phyloP scores from a whole-genome alignment of 2,329 filamentous ascomycete genomes.

The Dothistroma pini region DNA sequence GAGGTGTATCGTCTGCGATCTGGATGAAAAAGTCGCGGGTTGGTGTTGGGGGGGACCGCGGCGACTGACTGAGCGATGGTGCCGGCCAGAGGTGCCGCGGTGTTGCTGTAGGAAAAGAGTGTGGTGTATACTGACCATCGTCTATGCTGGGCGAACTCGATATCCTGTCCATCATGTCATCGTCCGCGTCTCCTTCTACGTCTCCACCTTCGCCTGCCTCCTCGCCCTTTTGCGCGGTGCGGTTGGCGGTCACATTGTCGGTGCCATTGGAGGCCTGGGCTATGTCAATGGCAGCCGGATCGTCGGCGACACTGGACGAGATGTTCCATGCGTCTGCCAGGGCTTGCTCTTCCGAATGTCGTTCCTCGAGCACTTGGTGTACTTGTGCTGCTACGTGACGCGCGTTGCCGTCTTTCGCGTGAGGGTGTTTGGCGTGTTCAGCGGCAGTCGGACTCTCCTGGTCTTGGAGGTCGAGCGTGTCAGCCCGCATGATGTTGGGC shows the following conservation, averaged over 20 bases:
- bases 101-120: conserved; percentile 18
- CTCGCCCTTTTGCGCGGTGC: conserved; percentile 23
- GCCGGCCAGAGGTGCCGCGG: conserved; percentile 36
- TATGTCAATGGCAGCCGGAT: conserved; percentile 43
- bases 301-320: conserved; percentile 37
- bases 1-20: conserved; percentile 29
- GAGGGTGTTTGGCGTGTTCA: conserved; percentile 64
- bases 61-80: conserved; percentile 43
- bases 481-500: conserved; percentile 47
- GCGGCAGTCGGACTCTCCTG: conserved; percentile 77
- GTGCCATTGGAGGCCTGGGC: conserved; percentile 50
- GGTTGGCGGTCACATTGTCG: conserved; percentile 43
- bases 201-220: conserved; percentile 36
- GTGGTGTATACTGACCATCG: conserved; percentile 78
- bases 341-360: conserved; percentile 65
- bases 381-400: conserved; percentile 84
- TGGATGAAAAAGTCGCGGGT: conserved; percentile 35
- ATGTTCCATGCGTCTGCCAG: conserved; percentile 55
- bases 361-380: conserved; percentile 72
- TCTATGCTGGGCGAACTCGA: conserved; percentile 98
- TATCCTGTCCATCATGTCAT: conserved; percentile 97
- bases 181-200: conserved; percentile 45
- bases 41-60: conserved; percentile 30
- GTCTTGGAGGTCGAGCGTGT: conserved; percentile 93
- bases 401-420: conserved; percentile 55